Evolutionary conservation across 768 basidiomycete genomes (phyloP), one percentile per base, ranked within the genome.

Genomic region (Postia placenta): DNA sequence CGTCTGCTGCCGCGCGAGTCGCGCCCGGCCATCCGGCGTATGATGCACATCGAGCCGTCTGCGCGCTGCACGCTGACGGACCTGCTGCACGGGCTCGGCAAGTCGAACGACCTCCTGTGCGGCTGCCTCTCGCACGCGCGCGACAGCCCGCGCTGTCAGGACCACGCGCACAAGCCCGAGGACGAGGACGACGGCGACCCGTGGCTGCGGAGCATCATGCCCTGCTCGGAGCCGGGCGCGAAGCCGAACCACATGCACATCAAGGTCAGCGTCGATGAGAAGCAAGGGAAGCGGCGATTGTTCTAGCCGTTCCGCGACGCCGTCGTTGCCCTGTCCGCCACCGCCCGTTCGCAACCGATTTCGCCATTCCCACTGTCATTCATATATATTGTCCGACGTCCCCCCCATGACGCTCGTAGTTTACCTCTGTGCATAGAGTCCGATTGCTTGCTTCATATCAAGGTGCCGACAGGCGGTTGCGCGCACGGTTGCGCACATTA

Each of bases 1-100:
- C 83, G 95, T 17, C 75, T 98, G 9, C 76, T 99, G 20, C 96
- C 96, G 1, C 85, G 96, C 47, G 95, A 99, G 69, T 83, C 92
- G 12, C 80, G 96, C 35, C 77, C 85, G 5, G 91, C 88, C 12
- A 76, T 99, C 51, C 87, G 92, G 50, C 80, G 93, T 47, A 99
- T 99, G 96, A 74, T 99, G 57, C 85, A 81, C 58, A 80, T 97
- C 42, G 95, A 98, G 61, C 90, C 95, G 3, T 71, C 77, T 15
- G 80, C 85, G 42, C 83, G 96, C 35, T 95, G 92, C 64, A 97
- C 96, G 24, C 78, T 99, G 49, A 87, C 91, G 11, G 92, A 97
- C 64, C 68, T 99, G 42, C 75, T 98, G 45, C 83, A 85, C 62
- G 93, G 93, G 23, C 73, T 70, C 43, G 86, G 87, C 47, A 87